Percentiles rank a stretch among this genome's conserved stretches.
Evolutionary conservation across 768 basidiomycete species (phyloP).

Genomic region (Mycena polygramma): DNA sequence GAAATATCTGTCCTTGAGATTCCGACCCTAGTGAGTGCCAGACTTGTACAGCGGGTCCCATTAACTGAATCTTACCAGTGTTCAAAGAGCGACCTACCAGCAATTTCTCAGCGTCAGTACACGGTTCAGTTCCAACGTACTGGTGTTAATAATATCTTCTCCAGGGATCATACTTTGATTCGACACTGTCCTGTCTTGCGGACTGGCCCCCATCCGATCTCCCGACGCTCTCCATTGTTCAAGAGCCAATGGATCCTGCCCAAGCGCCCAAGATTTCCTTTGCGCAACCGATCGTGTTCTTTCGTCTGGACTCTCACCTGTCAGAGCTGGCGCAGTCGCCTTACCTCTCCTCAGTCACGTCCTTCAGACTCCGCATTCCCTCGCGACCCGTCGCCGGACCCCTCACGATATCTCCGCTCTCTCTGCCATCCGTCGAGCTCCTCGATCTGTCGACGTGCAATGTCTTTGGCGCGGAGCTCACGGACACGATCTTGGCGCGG

Average conservation of each 20-base stretch:
- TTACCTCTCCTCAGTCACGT: conserved; percentile 64
- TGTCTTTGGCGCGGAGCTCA: conserved; percentile 65
- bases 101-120: conserved; percentile 78
- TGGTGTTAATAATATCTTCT: conserved; percentile 12
- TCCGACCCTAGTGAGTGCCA: conserved; percentile 84
- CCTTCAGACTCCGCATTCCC: conserved; percentile 81
- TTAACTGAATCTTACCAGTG: conserved; percentile 46
- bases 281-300: conserved; percentile 93
- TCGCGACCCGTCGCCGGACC: conserved; percentile 67
- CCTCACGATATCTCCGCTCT: conserved; percentile 41
- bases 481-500: conserved; percentile 62
- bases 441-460: conserved; percentile 85
- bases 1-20: conserved; percentile 72
- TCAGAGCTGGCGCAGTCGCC: conserved; percentile 59
- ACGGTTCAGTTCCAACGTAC: neutral
- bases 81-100: conserved; percentile 81
- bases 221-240: conserved; percentile 69
- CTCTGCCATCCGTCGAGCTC: conserved; percentile 65
- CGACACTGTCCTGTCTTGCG: conserved; percentile 70
- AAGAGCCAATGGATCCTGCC: conserved; percentile 68
- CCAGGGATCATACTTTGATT: conserved; percentile 89
- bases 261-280: conserved; percentile 56
- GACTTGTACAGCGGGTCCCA: neutral
- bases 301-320: conserved; percentile 69
- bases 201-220: conserved; percentile 67